Percentiles rank a stretch among this genome's conserved stretches.
phyloP scores from a whole-genome alignment of 768 basidiomycete genomes.

The Pleurotus ostreatus region DNA sequence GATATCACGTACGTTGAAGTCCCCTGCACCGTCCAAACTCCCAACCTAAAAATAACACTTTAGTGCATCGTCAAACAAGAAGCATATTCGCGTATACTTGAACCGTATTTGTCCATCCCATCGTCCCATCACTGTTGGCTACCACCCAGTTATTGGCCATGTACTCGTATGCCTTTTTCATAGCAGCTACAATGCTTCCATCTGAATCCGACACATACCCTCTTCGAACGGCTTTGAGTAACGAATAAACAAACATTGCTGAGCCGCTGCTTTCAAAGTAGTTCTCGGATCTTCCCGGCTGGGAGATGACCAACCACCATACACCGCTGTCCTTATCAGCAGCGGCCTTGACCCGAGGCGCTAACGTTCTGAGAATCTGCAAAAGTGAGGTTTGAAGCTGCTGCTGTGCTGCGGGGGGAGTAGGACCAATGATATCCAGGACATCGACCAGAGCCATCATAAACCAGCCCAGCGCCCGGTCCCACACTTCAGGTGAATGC shows the following conservation, averaged over 20 bases:
- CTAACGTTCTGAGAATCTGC: conserved; percentile 28
- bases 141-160: conserved; percentile 36
- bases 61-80: background rate
- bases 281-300: conserved; percentile 39
- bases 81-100: conserved; percentile 18
- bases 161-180: conserved; percentile 39
- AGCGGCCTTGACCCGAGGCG: conserved; percentile 31
- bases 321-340: conserved; percentile 35
- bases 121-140: conserved; percentile 36
- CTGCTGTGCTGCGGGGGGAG: background rate
- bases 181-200: conserved; percentile 32
- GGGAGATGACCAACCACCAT: conserved; percentile 50
- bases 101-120: conserved; percentile 45
- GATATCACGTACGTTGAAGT: conserved; percentile 28
- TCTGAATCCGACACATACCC: conserved; percentile 35
- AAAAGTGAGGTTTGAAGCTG: conserved; percentile 26
- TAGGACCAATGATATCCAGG: conserved; percentile 27
- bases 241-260: conserved; percentile 43
- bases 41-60: conserved; percentile 28
- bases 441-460: conserved; percentile 45
- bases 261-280: conserved; percentile 47
- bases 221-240: conserved; percentile 40
- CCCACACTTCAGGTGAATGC: conserved; percentile 46
- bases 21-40: conserved; percentile 32
- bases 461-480: conserved; percentile 45